A percentile compares a stretch with the other conserved stretches of the same genome.
Evolutionary conservation across 148 eudicot genomes (phyloP).

Genomic region (Diospyros lotus): DNA sequence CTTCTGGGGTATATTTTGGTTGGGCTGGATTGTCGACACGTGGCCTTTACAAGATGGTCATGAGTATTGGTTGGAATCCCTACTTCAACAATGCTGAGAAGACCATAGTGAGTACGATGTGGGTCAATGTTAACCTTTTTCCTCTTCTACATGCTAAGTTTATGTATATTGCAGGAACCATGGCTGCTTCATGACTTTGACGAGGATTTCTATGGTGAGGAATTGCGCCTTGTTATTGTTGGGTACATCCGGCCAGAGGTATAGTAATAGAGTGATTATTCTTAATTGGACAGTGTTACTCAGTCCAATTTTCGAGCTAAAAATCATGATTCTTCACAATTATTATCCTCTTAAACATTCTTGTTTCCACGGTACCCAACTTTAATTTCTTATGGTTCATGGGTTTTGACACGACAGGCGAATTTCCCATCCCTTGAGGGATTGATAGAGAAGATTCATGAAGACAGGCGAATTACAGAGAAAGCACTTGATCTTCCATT

Average conservation of each 20-base stretch:
- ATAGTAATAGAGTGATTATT: not conserved
- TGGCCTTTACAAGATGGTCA: conserved; percentile 91
- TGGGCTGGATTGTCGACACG: conserved; percentile 76
- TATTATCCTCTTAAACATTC: too few species aligned
- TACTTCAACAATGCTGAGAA: conserved; percentile 84
- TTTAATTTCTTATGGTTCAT: not conserved
- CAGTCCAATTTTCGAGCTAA: too few species aligned
- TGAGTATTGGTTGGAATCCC: conserved; percentile 99
- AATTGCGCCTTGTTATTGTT: conserved; percentile 66
- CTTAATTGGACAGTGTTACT: not conserved
- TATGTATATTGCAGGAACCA: conserved; percentile 61
- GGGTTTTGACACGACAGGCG: conserved; percentile 36
- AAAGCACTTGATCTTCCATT: conserved; percentile 76
- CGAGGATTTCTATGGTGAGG: conserved; percentile 91
- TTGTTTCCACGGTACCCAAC: not conserved
- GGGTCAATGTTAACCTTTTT: not conserved
- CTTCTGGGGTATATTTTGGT: conserved; percentile 92
- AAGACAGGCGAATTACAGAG: conserved; percentile 69
- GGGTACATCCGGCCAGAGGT: conserved; percentile 97
- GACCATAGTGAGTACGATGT: conserved; percentile 70
- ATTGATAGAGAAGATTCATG: conserved; percentile 64
- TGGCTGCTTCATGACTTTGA: conserved; percentile 93
- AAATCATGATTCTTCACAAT: too few species aligned
- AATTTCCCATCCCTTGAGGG: conserved; percentile 68
- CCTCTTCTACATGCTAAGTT: conserved; percentile 1